Evolutionary conservation across 208 protist genomes (phyloP).

Genomic region (Tritrichomonas musculus): DNA sequence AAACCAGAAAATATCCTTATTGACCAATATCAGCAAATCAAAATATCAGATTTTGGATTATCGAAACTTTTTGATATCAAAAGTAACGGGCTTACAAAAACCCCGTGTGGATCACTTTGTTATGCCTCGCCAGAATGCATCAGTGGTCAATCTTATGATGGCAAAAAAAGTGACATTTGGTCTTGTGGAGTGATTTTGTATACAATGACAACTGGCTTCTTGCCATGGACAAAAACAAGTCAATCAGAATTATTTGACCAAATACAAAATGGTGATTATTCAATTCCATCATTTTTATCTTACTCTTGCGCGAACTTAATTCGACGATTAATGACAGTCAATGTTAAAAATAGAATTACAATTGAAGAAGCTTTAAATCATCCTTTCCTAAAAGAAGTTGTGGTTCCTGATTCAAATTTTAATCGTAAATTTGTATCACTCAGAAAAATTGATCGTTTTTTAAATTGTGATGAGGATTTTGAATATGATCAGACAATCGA

Average conservation of each 20-base stretch:
- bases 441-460: slow-evolving; percentile 5
- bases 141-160: neutral
- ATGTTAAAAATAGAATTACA: slow-evolving; percentile 7
- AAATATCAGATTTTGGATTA: no score
- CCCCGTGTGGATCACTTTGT: neutral
- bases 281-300: neutral
- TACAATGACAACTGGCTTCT: neutral
- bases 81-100: no score
- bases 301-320: neutral
- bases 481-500: no score
- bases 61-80: neutral
- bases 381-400: neutral
- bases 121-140: no score
- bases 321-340: neutral
- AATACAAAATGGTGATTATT: neutral
- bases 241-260: neutral
- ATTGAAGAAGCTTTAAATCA: neutral
- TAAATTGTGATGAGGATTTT: no score
- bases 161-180: neutral
- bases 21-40: neutral
- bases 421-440: neutral
- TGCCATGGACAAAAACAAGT: neutral
- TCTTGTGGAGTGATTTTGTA: neutral
- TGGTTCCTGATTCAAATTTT: no score
- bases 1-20: slow-evolving; percentile 20